These are phyloP conservation scores for Secale cereale DNA, from an alignment of 176 grass and related monocot genomes.

Conservation along the genomic window DNA sequence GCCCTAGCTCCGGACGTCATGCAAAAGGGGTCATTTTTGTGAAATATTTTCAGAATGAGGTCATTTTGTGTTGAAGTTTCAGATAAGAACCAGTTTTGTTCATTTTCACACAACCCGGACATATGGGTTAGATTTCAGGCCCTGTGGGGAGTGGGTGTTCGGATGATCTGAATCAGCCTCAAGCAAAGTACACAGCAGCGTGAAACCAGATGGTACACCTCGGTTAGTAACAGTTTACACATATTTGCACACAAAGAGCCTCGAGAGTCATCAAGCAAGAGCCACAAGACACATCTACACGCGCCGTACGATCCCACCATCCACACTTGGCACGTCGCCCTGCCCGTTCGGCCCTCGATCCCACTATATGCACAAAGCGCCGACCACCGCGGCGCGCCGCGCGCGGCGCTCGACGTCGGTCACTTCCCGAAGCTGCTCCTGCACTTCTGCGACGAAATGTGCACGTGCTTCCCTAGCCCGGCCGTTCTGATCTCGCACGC, in stretches of 20 bases:
- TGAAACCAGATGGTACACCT: background rate
- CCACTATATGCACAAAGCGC: background rate
- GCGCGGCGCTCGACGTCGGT: background rate
- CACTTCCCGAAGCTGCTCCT: conserved; percentile 41
- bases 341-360: background rate
- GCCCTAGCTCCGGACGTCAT: no score
- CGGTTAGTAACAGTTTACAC: conserved; percentile 22
- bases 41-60: no score
- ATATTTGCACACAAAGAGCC: background rate
- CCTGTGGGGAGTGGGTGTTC: no score
- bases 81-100: no score
- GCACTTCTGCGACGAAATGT: conserved; percentile 52
- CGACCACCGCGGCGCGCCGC: background rate
- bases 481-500: conserved; percentile 34
- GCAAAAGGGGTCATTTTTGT: no score
- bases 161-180: no score
- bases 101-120: accelerated
- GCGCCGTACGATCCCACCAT: background rate
- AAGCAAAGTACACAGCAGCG: no score
- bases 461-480: conserved; percentile 45
- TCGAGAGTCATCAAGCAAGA: background rate
- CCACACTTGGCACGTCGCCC: background rate
- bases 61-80: no score
- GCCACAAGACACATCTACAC: background rate
- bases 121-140: no score